Evolutionary conservation across 1,139 yeast genomes (phyloP), one percentile per base, ranked within the genome.

Genomic region (Hanseniaspora uvarum): DNA sequence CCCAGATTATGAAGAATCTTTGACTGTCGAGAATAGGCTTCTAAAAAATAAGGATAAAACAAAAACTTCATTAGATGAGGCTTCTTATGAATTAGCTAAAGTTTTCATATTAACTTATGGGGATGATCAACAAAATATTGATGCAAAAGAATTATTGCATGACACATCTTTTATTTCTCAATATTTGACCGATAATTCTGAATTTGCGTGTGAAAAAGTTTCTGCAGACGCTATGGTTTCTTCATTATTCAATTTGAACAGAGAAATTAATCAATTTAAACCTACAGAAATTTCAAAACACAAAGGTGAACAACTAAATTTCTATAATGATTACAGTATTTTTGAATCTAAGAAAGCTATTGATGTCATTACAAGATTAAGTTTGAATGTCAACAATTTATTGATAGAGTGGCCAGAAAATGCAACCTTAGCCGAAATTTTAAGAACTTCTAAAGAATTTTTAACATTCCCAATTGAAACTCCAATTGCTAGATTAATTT

Each of bases 331-430:
- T n/a, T 71, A 78, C 16, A 78, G 80, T 47, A 73, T 80, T 7
- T 65, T 67, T 4, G 95, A 88, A 63, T 76, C 85, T 1, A 75
- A 74, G 56, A 70, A 68, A 44, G 86, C 94, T 1, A 76, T 81
- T 48, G 64, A 63, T 1, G 63, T 83, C 2, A 71, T 86, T 10
- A 69, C 75, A 12, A 72, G 70, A 1, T 67, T 88, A 8, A 72
- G 75, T 58, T 65, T 67, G 3, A 69, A 78, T 4, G 78, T 79
- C 3, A 61, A 67, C 16, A 71, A 70, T n/a, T 67, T 86, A 28
- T 66, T 84, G 16, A 70, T 69, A 23, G 80, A 81, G 63, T 92
- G 96, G 96, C 97, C 98, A 0, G 98, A 94, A 62, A 96, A 94
- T 71, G 94, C 94, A 0, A 87, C 95, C 0, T 69, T 94, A 52